Percentiles rank a stretch among this genome's conserved stretches.
phyloP scores from a whole-genome alignment of 2,329 filamentous ascomycete species.

The Hyphodiscus sp. region DNA sequence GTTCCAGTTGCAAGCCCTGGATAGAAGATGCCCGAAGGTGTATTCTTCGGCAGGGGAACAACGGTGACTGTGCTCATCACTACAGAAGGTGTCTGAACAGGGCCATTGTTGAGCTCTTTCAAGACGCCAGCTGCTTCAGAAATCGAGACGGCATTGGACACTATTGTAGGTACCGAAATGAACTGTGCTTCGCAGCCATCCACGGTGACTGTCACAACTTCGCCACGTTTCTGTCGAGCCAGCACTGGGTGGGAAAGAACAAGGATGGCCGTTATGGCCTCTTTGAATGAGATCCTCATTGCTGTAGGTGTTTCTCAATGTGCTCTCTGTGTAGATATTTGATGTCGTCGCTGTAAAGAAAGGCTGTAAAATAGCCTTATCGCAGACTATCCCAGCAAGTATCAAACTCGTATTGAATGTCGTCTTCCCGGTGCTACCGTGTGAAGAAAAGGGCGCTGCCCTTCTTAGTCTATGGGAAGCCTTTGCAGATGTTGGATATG shows the following conservation, averaged over 20 bases:
- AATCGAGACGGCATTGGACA: not conserved
- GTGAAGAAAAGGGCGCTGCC: too few species aligned
- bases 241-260: conserved; percentile 9
- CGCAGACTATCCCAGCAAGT: too few species aligned
- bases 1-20: conserved; percentile 1
- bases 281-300: conserved; percentile 17
- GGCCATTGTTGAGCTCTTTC: not conserved
- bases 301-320: not conserved
- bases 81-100: not conserved
- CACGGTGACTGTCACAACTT: not conserved
- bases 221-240: conserved; percentile 10
- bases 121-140: not conserved
- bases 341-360: too few species aligned
- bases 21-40: conserved; percentile 5
- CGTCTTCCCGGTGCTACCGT: too few species aligned
- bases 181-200: not conserved
- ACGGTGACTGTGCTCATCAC: conserved; percentile 12
- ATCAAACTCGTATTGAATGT: too few species aligned
- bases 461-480: too few species aligned
- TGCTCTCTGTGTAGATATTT: too few species aligned
- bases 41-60: conserved; percentile 9
- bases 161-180: not conserved
- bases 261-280: conserved; percentile 16
- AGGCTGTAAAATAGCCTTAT: too few species aligned
- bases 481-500: too few species aligned